Evolutionary conservation across 2,329 filamentous ascomycete species (phyloP).

Genomic region (Cladosporium phlei): DNA sequence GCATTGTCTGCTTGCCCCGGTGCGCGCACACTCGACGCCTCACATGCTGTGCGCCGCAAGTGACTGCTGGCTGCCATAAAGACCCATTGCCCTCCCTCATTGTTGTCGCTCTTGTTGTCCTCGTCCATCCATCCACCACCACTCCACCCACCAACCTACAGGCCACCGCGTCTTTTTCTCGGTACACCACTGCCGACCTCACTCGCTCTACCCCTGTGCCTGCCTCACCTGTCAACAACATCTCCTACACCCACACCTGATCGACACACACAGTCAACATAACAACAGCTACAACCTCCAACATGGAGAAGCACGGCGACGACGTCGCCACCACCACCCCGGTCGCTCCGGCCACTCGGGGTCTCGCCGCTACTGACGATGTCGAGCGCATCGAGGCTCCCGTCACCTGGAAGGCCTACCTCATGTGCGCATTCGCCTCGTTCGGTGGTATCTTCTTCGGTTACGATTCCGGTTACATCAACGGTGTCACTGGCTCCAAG

Average conservation of each 20-base stretch:
- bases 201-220: conserved; percentile 1
- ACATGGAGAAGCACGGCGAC: conserved; percentile 6
- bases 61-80: conserved; percentile 13
- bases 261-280: not conserved
- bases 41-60: too few relatives aligned
- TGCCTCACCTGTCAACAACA: not conserved
- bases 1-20: conserved; percentile 10
- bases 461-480: conserved; percentile 74
- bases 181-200: not conserved
- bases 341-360: conserved; percentile 30
- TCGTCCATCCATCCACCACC: conserved; percentile 1
- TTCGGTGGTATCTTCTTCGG: conserved; percentile 66
- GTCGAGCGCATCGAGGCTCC: conserved; percentile 51
- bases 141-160: not conserved
- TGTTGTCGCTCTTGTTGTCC: too few relatives aligned
- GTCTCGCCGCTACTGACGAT: conserved; percentile 43
- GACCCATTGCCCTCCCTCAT: conserved; percentile 3
- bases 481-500: conserved; percentile 39
- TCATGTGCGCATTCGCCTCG: conserved; percentile 45
- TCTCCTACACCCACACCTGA: not conserved
- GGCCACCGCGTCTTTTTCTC: conserved; percentile 7
- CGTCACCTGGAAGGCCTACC: conserved; percentile 34
- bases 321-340: conserved; percentile 16
- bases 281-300: conserved; percentile 1
- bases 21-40: not conserved